Conservation (phyloP, 2,329 filamentous ascomycete genomes). For the Neofusicoccum parvum region DNA sequence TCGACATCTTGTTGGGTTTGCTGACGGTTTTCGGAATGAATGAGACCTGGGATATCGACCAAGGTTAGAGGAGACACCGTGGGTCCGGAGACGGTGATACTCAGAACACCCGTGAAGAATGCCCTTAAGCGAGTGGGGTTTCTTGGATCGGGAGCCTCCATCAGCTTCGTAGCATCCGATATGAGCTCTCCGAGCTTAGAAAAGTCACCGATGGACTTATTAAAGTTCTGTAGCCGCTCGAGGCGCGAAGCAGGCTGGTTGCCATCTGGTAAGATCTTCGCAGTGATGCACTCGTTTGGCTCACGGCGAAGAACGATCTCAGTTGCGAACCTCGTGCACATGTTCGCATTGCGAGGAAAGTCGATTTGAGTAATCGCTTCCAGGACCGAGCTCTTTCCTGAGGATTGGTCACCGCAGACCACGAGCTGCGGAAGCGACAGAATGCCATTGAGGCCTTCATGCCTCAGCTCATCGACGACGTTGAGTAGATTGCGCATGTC, state of each 20-base stretch:
- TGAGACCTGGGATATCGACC: conserved; percentile 42
- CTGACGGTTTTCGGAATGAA: conserved; percentile 34
- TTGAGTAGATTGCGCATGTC: background rate
- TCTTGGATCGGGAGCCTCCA: conserved; percentile 32
- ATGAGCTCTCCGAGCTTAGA: background rate
- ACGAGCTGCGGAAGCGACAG: conserved; percentile 63
- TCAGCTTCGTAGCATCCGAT: background rate
- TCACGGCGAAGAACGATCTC: conserved; percentile 48
- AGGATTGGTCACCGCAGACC: conserved; percentile 80
- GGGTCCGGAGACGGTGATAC: conserved; percentile 29
- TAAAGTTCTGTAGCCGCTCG: no score
- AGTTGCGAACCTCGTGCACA: conserved; percentile 50
- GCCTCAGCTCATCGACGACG: background rate
- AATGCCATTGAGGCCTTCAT: background rate
- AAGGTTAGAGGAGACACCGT: conserved; percentile 32
- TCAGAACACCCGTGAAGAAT: conserved; percentile 30
- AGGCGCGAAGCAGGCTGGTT: background rate
- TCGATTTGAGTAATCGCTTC: conserved; percentile 44
- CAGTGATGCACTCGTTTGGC: conserved; percentile 27
- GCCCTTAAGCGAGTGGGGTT: conserved; percentile 45
- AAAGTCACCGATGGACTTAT: background rate
- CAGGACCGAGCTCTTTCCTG: conserved; percentile 72
- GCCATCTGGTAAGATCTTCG: conserved; percentile 35
- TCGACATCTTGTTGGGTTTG: conserved; percentile 37
- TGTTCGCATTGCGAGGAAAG: conserved; percentile 41